Percentiles rank a stretch among this genome's conserved stretches.
Conservation (phyloP, 2,329 filamentous ascomycete species). For the Fusarium sarcochroum region DNA sequence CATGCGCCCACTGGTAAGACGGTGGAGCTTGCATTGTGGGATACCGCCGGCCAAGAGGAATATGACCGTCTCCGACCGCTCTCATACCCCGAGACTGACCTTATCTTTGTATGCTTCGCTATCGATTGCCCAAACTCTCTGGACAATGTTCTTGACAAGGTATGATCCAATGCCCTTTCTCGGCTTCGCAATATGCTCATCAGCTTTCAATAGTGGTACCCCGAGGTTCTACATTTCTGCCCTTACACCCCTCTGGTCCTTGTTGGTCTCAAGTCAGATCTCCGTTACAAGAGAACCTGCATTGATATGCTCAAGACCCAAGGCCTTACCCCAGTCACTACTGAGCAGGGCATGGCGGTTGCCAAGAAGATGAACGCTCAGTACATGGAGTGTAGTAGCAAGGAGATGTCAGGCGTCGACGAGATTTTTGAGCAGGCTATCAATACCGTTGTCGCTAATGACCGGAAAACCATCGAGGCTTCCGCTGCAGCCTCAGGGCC, state of each 20-base stretch:
- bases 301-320: slow-evolving; percentile 99
- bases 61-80: slow-evolving; percentile 96
- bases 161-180: slow-evolving; percentile 56
- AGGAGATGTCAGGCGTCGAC: slow-evolving; percentile 95
- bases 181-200: slow-evolving; percentile 12
- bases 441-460: slow-evolving; percentile 87
- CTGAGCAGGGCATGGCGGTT: slow-evolving; percentile 88
- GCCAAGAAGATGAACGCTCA: slow-evolving; percentile 93
- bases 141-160: slow-evolving; percentile 99
- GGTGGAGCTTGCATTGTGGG: slow-evolving; percentile 97
- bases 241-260: slow-evolving; percentile 96
- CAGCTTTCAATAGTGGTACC: slow-evolving; percentile 82
- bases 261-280: slow-evolving; percentile 95
- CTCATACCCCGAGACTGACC: slow-evolving; percentile 97
- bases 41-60: slow-evolving; percentile 98
- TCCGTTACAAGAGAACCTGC: slow-evolving; percentile 94
- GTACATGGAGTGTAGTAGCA: slow-evolving; percentile 99
- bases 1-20: slow-evolving; percentile 92
- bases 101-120: slow-evolving; percentile 98
- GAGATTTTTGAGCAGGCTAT: slow-evolving; percentile 96
- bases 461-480: slow-evolving; percentile 73
- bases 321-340: slow-evolving; percentile 93
- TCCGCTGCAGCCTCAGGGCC: slow-evolving; percentile 58
- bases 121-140: slow-evolving; percentile 99
- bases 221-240: slow-evolving; percentile 98